These are phyloP conservation scores for Porcisia hertigi DNA, from an alignment of 208 protist species.

Conservation along the genomic window DNA sequence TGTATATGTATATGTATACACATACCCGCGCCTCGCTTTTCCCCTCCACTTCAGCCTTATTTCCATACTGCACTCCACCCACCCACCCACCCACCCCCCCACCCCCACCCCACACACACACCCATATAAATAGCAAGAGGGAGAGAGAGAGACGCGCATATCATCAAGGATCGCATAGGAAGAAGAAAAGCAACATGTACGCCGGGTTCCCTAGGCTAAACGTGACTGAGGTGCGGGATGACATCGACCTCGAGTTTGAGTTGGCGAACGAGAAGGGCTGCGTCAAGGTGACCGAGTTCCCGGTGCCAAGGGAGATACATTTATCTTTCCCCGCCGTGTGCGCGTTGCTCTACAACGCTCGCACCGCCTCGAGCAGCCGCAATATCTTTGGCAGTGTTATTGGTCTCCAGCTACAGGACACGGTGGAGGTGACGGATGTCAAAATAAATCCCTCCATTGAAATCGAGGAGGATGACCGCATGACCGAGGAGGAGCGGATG, in stretches of 20 bases:
- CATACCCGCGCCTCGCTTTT: background rate
- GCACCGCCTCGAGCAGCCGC: conserved; percentile 35
- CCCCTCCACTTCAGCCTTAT: background rate
- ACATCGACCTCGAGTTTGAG: conserved; percentile 39
- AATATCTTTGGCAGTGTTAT: conserved; percentile 54
- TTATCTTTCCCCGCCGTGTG: conserved; percentile 61
- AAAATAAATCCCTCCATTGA: conserved; percentile 27
- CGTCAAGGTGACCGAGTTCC: conserved; percentile 26
- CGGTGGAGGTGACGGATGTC: conserved; percentile 58
- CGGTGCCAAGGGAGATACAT: conserved; percentile 33
- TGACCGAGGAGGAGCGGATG: conserved; percentile 15
- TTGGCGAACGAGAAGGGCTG: conserved; percentile 30
- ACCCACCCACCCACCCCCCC: too few relatives aligned
- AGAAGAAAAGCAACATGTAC: conserved; percentile 32
- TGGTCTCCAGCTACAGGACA: conserved; percentile 56
- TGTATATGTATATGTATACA: background rate
- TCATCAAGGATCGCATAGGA: conserved; percentile 1
- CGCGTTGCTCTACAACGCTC: conserved; percentile 43
- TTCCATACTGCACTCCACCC: background rate
- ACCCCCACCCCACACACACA: background rate
- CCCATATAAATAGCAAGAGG: background rate
- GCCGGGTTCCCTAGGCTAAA: conserved; percentile 47
- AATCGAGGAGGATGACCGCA: conserved; percentile 37
- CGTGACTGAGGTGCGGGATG: conserved; percentile 30
- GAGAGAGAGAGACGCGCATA: conserved; percentile 10